These are phyloP conservation scores for Penicillium sp. DNA, from an alignment of 2,329 filamentous ascomycete genomes.

Conservation along the genomic window DNA sequence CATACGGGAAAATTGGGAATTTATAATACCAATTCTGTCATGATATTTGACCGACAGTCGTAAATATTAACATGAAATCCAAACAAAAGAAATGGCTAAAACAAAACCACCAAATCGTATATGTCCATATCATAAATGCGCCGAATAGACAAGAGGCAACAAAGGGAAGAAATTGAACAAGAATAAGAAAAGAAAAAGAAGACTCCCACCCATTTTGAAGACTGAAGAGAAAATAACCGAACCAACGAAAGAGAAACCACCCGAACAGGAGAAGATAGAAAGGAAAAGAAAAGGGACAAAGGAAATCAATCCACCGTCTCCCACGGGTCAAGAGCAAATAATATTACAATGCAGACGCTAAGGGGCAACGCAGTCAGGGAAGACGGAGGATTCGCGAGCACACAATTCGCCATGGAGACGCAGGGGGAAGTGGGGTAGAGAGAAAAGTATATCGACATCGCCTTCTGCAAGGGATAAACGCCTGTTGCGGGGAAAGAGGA, in stretches of 20 bases:
- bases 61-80: constrained; percentile 28
- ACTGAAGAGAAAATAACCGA: constrained; percentile 5
- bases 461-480: constrained; percentile 21
- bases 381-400: constrained; percentile 12
- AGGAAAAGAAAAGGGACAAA: constrained; percentile 13
- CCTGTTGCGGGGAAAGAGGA: constrained; percentile 10
- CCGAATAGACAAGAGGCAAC: constrained; percentile 12
- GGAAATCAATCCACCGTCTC: constrained; percentile 12
- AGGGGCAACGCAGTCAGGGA: constrained; percentile 22
- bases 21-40: neutral
- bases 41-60: constrained; percentile 14
- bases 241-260: constrained; percentile 7
- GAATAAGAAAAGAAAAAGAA: neutral
- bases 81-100: constrained; percentile 22
- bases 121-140: constrained; percentile 21
- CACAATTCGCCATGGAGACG: constrained; percentile 6
- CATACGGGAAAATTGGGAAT: too few species aligned
- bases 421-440: constrained; percentile 7
- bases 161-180: constrained; percentile 10
- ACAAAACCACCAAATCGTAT: constrained; percentile 12
- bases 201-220: constrained; percentile 19
- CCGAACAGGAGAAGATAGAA: constrained; percentile 12
- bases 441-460: constrained; percentile 4
- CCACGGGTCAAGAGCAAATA: constrained; percentile 20
- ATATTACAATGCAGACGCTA: constrained; percentile 37